Conservation (phyloP, 106 monocot genomes). For the Hemerocallis citrina region DNA sequence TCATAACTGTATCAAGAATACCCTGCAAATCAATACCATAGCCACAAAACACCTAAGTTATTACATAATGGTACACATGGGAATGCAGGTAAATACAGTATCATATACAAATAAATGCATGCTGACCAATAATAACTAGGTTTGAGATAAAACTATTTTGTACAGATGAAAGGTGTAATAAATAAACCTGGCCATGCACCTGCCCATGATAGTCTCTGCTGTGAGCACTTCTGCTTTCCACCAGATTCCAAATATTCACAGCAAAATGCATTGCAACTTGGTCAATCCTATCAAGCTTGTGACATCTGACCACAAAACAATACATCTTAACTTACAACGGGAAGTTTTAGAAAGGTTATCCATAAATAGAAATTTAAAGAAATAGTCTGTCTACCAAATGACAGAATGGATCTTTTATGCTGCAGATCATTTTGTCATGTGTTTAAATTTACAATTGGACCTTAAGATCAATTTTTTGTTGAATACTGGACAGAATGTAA, state of each 20-base stretch:
- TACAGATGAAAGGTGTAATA: background rate
- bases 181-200: slow-evolving; percentile 22
- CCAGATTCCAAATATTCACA: slow-evolving; percentile 46
- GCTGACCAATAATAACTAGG: background rate
- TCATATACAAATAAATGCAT: background rate
- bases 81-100: background rate
- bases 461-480: no score
- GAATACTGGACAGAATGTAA: no score
- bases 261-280: slow-evolving; percentile 58
- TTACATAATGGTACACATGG: background rate
- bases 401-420: no score
- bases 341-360: no score
- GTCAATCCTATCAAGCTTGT: slow-evolving; percentile 25
- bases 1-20: slow-evolving; percentile 48
- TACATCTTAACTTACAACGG: background rate
- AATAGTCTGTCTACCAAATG: no score
- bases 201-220: slow-evolving; percentile 12
- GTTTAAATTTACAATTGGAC: no score
- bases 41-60: background rate
- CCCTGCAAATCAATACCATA: slow-evolving; percentile 17
- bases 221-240: slow-evolving; percentile 24
- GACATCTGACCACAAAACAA: slow-evolving; percentile 36
- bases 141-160: background rate
- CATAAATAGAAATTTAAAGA: no score
- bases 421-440: no score